Evolutionary conservation across 140 eudicot species (phyloP), one percentile per base, ranked within the genome.

Genomic region (Cichorium intybus): DNA sequence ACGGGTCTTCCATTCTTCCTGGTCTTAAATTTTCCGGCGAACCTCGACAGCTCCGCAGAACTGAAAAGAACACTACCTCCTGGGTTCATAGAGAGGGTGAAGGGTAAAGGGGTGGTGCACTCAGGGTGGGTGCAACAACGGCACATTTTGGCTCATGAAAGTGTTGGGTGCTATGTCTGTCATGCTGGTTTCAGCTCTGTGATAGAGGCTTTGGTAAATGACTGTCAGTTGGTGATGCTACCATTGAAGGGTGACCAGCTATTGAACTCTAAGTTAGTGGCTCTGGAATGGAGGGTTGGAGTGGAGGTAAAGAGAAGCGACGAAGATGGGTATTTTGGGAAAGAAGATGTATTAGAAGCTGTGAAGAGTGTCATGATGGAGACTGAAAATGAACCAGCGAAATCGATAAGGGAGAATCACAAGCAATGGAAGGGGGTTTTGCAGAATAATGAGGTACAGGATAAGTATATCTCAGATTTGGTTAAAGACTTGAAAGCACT

Each of bases 71-170:
- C 77, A 1, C 58, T 80, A 10, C 89, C 89, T 0, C 52, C 26
- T 5, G 95, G 89, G 75, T 86, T 80, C 26, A 0, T 29, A 52
- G 89, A 71, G 24, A 77, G 86, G 39, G 73, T 82, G 51, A 56
- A 69, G 45, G 82, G 33, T 9, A 77, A 11, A 60, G 86, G 82
- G 12, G 18, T 82, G 27, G 85, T 80, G 10, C 83, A 77, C n/a
- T 69, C 74, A 15, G 89, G 95, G 55, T 86, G 87, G 95, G 89
- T 86, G 60, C 89, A 80, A 56, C 89, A 86, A 52, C 83, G 64
- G 5, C 82, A 76, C 47, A 86, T 86, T 2, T 28, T 86, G 43
- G 84, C 84, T 1, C 89, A 86, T 15, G 53, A 39, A 4, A 80
- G 74, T 20, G 82, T 86, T 0, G 87, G 95, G 22, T 82, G 86